Percentiles rank a stretch among this genome's conserved stretches.
phyloP scores from a whole-genome alignment of 192 early-diverging fungal genomes.

The Coemansia asiatica region DNA sequence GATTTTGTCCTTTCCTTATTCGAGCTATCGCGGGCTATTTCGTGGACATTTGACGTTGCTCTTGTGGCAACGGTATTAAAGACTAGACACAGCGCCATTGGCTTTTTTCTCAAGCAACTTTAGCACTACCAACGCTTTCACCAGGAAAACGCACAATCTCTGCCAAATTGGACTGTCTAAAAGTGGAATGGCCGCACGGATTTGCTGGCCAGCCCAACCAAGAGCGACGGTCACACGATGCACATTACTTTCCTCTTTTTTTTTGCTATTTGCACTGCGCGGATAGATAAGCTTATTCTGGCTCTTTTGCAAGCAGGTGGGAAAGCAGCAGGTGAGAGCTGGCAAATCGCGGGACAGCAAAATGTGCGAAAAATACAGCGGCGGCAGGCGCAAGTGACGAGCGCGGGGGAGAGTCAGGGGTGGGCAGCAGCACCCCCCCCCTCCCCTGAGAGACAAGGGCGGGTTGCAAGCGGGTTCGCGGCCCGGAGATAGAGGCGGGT shows the following conservation, averaged over 20 bases:
- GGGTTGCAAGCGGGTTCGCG: neutral
- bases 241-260: neutral
- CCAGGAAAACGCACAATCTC: neutral
- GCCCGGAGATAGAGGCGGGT: neutral
- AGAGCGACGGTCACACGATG: neutral
- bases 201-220: neutral
- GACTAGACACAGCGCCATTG: no score
- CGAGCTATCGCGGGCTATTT: slow-evolving; percentile 2
- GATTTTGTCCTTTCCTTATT: neutral
- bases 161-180: neutral
- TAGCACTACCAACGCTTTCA: neutral
- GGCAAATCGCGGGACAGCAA: neutral
- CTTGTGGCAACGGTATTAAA: no score
- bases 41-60: neutral
- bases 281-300: neutral
- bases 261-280: neutral
- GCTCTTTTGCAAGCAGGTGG: neutral
- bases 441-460: neutral
- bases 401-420: slow-evolving; percentile 3
- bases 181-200: neutral
- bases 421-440: neutral
- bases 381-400: neutral
- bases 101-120: neutral
- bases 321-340: neutral
- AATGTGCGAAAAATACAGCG: slow-evolving; percentile 9